Evolutionary conservation across 345 rosid genomes (phyloP).

Genomic region (Eutrema japonicum): DNA sequence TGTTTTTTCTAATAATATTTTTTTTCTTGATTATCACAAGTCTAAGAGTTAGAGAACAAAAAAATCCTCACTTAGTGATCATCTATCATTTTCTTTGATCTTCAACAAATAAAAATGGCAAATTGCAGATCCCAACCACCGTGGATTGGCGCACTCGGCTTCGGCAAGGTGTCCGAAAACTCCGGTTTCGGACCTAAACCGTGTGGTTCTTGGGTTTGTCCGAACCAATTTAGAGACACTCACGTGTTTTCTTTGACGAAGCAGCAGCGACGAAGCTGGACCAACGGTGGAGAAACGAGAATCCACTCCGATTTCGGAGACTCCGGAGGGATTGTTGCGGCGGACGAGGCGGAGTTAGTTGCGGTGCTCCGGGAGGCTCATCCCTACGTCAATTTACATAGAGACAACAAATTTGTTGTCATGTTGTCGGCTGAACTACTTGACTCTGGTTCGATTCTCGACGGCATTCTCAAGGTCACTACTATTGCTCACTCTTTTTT

Average conservation of each 20-base stretch:
- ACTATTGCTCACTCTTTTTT: background rate
- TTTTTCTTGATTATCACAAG: background rate
- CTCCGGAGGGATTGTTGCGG: background rate
- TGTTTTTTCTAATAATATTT: too few species aligned
- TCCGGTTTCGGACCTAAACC: background rate
- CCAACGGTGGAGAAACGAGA: background rate
- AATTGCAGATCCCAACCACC: conserved; percentile 10
- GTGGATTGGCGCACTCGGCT: background rate
- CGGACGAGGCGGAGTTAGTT: conserved; percentile 28
- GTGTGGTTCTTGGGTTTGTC: conserved; percentile 13
- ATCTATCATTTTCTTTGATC: conserved; percentile 1
- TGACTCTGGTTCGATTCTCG: conserved; percentile 14
- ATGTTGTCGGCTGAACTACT: conserved; percentile 33
- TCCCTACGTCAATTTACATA: conserved; percentile 38
- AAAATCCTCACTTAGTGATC: background rate
- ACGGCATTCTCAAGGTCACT: conserved; percentile 30
- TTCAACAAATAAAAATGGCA: conserved; percentile 21
- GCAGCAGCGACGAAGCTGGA: conserved; percentile 10
- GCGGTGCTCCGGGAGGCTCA: conserved; percentile 35
- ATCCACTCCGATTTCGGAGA: background rate
- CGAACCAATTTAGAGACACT: background rate
- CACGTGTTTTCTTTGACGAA: background rate
- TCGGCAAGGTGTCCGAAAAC: background rate
- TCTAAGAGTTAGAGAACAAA: background rate
- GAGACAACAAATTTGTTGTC: conserved; percentile 32